phyloP scores from a whole-genome alignment of 257 asterid genomes.

The Jacaranda mimosifolia region DNA sequence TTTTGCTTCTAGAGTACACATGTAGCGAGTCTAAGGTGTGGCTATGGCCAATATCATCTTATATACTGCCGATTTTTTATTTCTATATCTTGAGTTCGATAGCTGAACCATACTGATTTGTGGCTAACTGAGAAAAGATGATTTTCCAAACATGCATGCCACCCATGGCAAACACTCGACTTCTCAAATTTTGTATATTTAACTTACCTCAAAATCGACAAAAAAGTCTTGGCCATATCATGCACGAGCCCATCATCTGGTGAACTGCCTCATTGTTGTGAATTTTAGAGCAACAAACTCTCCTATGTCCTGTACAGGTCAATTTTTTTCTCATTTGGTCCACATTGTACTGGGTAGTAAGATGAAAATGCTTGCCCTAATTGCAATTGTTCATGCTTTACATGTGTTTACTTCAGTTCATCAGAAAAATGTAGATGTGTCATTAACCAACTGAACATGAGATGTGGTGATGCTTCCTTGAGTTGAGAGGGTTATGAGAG shows the following conservation, averaged over 20 bases:
- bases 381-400: background rate
- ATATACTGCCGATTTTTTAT: constrained; percentile 16
- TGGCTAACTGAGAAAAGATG: constrained; percentile 24
- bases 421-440: background rate
- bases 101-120: constrained; percentile 15
- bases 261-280: background rate
- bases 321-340: background rate
- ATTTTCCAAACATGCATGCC: constrained; percentile 12
- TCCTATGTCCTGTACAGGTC: background rate
- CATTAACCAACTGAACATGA: background rate
- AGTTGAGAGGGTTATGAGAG: background rate
- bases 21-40: background rate
- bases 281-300: constrained; percentile 2
- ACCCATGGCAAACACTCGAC: background rate
- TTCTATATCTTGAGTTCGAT: constrained; percentile 7
- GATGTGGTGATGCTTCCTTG: background rate
- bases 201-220: constrained; percentile 9
- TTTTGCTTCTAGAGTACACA: background rate
- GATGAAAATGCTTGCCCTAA: constrained; percentile 2
- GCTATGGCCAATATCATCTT: constrained; percentile 3
- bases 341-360: background rate
- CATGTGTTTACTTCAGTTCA: constrained; percentile 3
- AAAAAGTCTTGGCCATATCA: background rate
- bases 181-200: constrained; percentile 5
- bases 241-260: constrained; percentile 8